These are phyloP conservation scores for Meripilus lineatus DNA, from an alignment of 1,284 basidiomycete species.

Conservation along the genomic window DNA sequence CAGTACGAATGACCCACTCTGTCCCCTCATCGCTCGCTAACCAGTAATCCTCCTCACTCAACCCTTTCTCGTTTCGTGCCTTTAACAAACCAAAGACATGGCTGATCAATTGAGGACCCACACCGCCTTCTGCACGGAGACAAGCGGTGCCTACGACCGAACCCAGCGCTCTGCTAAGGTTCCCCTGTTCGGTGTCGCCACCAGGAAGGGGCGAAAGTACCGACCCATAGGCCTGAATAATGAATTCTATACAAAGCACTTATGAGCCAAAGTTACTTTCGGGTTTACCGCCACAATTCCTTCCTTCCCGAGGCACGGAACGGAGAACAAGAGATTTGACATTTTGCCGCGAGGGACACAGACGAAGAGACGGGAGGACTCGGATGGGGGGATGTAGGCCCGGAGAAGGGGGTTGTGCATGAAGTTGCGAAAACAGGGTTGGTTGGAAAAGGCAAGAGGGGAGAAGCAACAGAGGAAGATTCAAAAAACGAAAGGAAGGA, in stretches of 20 bases:
- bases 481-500: not conserved
- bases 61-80: constrained; percentile 55
- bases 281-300: not conserved
- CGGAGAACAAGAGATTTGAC: too few species aligned
- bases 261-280: constrained; percentile 9
- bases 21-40: constrained; percentile 87
- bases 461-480: too few species aligned
- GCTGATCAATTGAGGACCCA: constrained; percentile 87
- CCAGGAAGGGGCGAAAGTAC: constrained; percentile 77
- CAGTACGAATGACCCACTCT: constrained; percentile 85
- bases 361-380: too few species aligned
- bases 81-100: constrained; percentile 95
- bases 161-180: constrained; percentile 83
- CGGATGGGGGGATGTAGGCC: too few species aligned
- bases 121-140: constrained; percentile 83
- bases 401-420: too few species aligned
- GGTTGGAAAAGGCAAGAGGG: too few species aligned
- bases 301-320: not conserved
- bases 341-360: too few species aligned
- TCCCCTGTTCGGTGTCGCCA: constrained; percentile 57
- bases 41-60: constrained; percentile 79
- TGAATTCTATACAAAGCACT: constrained; percentile 60
- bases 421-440: too few species aligned
- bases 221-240: constrained; percentile 89
- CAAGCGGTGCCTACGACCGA: constrained; percentile 90